Evolutionary conservation across 2,329 filamentous ascomycete genomes (phyloP).

Genomic region (Helminthosporium solani): DNA sequence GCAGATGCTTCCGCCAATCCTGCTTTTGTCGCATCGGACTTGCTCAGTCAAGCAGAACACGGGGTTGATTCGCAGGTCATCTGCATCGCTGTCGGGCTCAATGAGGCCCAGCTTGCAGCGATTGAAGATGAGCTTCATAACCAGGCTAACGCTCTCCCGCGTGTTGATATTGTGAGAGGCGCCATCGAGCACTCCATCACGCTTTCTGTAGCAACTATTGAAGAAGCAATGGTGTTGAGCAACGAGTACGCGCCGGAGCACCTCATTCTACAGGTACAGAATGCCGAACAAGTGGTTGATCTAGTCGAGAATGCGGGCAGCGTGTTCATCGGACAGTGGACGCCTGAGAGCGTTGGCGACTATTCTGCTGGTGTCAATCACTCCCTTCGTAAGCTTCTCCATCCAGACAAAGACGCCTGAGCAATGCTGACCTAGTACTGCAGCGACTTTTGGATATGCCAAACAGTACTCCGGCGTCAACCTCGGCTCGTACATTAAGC

Average conservation of each 20-base stretch:
- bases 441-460: slow-evolving; percentile 97
- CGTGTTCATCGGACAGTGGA: slow-evolving; percentile 95
- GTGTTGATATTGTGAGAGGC: slow-evolving; percentile 89
- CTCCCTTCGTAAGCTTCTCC: slow-evolving; percentile 77
- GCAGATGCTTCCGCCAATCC: slow-evolving; percentile 87
- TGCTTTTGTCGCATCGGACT: slow-evolving; percentile 91
- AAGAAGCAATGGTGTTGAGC: slow-evolving; percentile 76
- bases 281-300: slow-evolving; percentile 72
- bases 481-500: slow-evolving; percentile 92
- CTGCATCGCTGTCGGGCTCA: slow-evolving; percentile 79
- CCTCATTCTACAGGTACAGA: slow-evolving; percentile 82
- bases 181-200: slow-evolving; percentile 91
- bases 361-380: slow-evolving; percentile 99
- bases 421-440: slow-evolving; percentile 10
- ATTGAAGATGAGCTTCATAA: slow-evolving; percentile 90
- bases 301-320: slow-evolving; percentile 90
- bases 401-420: neutral
- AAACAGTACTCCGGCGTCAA: slow-evolving; percentile 99
- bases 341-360: slow-evolving; percentile 94
- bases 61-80: slow-evolving; percentile 95
- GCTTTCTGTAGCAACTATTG: slow-evolving; percentile 71
- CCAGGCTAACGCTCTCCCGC: slow-evolving; percentile 82
- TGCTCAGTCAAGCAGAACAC: slow-evolving; percentile 94
- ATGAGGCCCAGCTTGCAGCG: slow-evolving; percentile 69
- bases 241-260: slow-evolving; percentile 97